Conservation (phyloP, 345 rosid genomes). For the Excoecaria agallocha region DNA sequence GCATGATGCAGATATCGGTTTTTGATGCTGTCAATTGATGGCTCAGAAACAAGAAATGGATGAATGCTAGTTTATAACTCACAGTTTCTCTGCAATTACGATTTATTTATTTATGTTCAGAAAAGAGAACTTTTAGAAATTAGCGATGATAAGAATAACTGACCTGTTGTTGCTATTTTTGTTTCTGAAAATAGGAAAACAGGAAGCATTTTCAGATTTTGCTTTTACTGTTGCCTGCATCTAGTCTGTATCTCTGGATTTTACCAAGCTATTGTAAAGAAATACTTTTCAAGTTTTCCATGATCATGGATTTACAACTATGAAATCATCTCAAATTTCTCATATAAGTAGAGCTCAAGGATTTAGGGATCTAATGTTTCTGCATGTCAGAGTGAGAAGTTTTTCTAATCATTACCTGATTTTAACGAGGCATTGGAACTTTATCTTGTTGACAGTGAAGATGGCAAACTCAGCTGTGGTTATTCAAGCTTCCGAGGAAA, state of each 20-base stretch:
- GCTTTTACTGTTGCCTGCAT: neutral
- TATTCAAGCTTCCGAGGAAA: slow-evolving; percentile 94
- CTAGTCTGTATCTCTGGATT: neutral
- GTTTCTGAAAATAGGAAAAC: neutral
- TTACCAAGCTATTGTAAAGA: neutral
- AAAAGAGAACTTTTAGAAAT: neutral
- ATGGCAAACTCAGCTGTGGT: slow-evolving; percentile 89
- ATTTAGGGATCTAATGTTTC: too few species aligned
- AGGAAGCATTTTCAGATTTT: neutral
- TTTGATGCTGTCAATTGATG: neutral
- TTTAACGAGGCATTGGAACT: neutral
- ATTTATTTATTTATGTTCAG: neutral
- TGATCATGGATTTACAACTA: neutral
- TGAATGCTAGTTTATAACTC: neutral
- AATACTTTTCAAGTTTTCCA: neutral
- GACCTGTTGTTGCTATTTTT: neutral
- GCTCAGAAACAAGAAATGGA: neutral
- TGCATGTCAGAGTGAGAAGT: too few species aligned
- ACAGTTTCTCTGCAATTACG: neutral
- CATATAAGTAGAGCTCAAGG: neutral
- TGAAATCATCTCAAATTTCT: neutral
- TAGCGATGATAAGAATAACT: neutral
- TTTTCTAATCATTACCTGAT: too few species aligned
- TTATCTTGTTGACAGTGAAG: slow-evolving; percentile 59
- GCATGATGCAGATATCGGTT: too few species aligned